Evolutionary conservation across 202 grass and related monocot genomes (phyloP).

Genomic region (Hordeum pubiflorum): DNA sequence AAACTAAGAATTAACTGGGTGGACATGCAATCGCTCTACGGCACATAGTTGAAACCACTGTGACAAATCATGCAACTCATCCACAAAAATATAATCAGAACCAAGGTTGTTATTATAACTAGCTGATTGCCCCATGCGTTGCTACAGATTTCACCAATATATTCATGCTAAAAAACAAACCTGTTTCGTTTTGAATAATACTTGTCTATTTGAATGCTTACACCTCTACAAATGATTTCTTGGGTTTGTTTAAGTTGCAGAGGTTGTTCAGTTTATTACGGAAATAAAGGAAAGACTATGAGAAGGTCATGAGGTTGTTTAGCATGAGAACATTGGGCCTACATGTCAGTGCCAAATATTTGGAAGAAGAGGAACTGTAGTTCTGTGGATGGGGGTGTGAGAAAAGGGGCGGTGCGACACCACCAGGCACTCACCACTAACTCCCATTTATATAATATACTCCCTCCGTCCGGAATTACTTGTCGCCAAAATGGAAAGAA

Average conservation of each 20-base stretch:
- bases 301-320: not conserved
- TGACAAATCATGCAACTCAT: not conserved
- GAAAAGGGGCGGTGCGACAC: not conserved
- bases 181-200: not conserved
- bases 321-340: not conserved
- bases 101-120: not conserved
- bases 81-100: conserved; percentile 7
- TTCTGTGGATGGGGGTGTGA: not conserved
- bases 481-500: too few species aligned
- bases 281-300: not conserved
- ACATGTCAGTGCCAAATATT: not conserved
- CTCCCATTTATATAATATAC: not conserved
- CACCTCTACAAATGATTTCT: not conserved
- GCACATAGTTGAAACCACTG: not conserved
- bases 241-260: not conserved
- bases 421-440: not conserved
- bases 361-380: not conserved
- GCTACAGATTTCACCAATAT: not conserved
- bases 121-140: not conserved
- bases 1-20: not conserved
- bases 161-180: not conserved
- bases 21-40: not conserved
- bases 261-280: not conserved
- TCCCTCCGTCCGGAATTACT: too few species aligned
- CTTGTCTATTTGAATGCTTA: not conserved